Percentiles rank a stretch among this genome's conserved stretches.
phyloP scores from a whole-genome alignment of 768 basidiomycete species.

The Trametes villosa region DNA sequence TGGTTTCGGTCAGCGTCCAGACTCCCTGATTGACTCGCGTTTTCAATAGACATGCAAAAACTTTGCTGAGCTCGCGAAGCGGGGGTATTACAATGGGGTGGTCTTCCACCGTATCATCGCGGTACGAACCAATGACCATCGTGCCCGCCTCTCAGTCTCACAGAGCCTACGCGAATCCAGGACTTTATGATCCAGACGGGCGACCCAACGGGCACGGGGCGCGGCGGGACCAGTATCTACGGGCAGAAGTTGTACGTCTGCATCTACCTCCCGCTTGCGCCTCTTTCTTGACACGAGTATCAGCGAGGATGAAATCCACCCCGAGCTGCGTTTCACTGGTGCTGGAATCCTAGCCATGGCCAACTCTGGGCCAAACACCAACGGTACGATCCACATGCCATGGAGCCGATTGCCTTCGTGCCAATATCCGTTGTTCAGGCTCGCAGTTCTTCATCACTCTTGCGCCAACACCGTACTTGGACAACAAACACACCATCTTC shows the following conservation, averaged over 20 bases:
- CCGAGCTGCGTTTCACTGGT: conserved; percentile 91
- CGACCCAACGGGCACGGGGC: conserved; percentile 94
- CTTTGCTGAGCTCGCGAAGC: conserved; percentile 87
- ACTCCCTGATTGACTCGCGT: conserved; percentile 22
- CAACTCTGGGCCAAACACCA: conserved; percentile 94
- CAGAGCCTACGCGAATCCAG: conserved; percentile 40
- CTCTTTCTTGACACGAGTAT: not conserved
- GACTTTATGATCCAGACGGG: conserved; percentile 98
- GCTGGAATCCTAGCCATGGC: conserved; percentile 98
- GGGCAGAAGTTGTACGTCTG: conserved; percentile 80
- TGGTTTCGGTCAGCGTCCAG: not conserved
- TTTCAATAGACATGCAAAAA: conserved; percentile 85
- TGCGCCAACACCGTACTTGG: conserved; percentile 80
- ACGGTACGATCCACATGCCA: conserved; percentile 49
- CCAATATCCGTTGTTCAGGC: conserved; percentile 50
- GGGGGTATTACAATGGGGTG: conserved; percentile 91
- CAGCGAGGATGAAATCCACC: conserved; percentile 90
- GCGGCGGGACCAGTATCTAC: conserved; percentile 89
- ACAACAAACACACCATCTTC: conserved; percentile 87
- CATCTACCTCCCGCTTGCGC: not conserved
- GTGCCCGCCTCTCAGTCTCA: conserved; percentile 7
- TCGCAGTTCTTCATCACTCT: conserved; percentile 95
- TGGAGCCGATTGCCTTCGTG: not conserved
- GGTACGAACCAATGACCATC: conserved; percentile 46
- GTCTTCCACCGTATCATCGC: conserved; percentile 92